Evolutionary conservation across 345 rosid genomes (phyloP).

Genomic region (Garcia nutans): DNA sequence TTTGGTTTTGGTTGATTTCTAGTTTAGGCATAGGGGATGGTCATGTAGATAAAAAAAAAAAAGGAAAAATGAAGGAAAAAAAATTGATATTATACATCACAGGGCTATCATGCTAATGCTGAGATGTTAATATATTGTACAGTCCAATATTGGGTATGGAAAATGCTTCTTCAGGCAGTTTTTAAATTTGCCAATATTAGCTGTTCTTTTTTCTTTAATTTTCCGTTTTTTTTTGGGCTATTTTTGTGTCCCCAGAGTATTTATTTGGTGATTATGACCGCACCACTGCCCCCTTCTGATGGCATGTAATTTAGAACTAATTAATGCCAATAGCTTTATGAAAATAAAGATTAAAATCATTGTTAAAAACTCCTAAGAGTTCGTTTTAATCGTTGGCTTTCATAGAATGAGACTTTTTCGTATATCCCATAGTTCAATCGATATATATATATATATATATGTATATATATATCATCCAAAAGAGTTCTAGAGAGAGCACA

Average conservation of each 20-base stretch:
- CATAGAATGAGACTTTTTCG: no score
- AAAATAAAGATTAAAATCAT: no score
- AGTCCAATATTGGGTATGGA: slow-evolving; percentile 45
- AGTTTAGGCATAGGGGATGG: slow-evolving; percentile 2
- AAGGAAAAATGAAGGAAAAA: no score
- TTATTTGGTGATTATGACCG: no score
- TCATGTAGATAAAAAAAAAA: slow-evolving; percentile 35
- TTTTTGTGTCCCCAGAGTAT: background rate
- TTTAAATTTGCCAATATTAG: slow-evolving; percentile 33
- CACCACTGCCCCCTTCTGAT: no score
- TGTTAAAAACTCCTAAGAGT: no score
- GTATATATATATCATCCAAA: slow-evolving; percentile 23
- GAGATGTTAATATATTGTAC: slow-evolving; percentile 53
- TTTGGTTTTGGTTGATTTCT: slow-evolving; percentile 75
- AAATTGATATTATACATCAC: slow-evolving; percentile 7
- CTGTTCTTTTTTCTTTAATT: background rate
- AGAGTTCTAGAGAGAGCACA: slow-evolving; percentile 36
- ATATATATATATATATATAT: no score
- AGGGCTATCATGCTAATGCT: slow-evolving; percentile 21
- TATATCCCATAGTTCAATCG: slow-evolving; percentile 42
- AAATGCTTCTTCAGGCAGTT: slow-evolving; percentile 49
- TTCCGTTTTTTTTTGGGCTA: background rate
- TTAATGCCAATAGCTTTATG: no score
- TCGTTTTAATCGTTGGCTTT: no score
- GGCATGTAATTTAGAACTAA: no score